Evolutionary conservation across 371 early-diverging fungal species (phyloP).

Genomic region (Capniomyces stellatus): DNA sequence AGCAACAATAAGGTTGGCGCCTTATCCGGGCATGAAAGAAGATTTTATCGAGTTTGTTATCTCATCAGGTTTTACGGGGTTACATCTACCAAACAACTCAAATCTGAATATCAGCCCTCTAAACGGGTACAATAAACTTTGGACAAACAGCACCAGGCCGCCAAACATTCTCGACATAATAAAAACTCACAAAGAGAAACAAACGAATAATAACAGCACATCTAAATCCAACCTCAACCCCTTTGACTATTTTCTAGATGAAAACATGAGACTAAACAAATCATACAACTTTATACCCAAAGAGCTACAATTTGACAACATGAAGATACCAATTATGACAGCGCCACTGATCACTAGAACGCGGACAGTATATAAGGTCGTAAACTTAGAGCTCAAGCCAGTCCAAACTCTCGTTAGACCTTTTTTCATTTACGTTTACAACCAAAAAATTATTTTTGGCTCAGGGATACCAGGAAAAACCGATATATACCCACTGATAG

Average conservation of each 20-base stretch:
- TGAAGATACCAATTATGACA: not conserved
- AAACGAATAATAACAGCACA: not conserved
- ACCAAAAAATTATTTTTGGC: not conserved
- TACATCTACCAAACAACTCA: not conserved
- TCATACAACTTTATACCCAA: not conserved
- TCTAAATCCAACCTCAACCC: no score
- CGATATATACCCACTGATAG: constrained; percentile 2
- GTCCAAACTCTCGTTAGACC: not conserved
- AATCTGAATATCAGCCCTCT: not conserved
- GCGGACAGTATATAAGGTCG: not conserved
- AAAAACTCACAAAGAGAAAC: not conserved
- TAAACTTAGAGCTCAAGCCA: not conserved
- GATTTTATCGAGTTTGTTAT: not conserved
- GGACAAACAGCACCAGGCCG: not conserved
- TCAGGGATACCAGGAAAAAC: constrained; percentile 3
- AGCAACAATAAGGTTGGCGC: not conserved
- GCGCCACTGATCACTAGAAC: not conserved
- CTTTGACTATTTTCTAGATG: not conserved
- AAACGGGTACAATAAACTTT: not conserved
- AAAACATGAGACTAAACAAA: not conserved
- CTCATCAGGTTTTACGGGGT: not conserved
- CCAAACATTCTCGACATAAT: not conserved
- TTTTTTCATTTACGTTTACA: not conserved
- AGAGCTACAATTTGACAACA: not conserved
- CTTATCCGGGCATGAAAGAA: not conserved